Conservation (phyloP, 768 basidiomycete genomes). For the Naganishia vishniacii region DNA sequence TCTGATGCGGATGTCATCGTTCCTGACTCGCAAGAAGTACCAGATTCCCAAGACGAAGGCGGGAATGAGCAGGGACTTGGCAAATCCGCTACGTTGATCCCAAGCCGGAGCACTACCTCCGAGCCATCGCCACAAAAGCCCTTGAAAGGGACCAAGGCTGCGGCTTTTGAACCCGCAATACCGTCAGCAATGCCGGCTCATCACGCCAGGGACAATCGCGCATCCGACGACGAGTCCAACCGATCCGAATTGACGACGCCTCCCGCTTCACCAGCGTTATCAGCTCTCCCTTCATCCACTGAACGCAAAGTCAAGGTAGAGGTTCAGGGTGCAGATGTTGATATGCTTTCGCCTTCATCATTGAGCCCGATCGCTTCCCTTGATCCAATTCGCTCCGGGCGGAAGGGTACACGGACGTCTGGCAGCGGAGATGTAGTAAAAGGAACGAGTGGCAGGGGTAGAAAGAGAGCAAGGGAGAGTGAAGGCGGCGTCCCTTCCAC, state of each 20-base stretch:
- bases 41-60: conserved; percentile 11
- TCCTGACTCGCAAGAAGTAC: conserved; percentile 18
- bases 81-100: background rate
- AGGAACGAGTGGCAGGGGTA: background rate
- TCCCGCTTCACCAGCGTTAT: conserved; percentile 5
- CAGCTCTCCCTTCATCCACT: background rate
- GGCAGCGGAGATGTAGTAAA: background rate
- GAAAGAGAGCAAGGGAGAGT: conserved; percentile 10
- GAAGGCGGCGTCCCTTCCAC: background rate
- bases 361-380: background rate
- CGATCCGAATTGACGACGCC: conserved; percentile 13
- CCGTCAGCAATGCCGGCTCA: background rate
- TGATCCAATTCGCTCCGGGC: too few species aligned
- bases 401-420: background rate
- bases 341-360: background rate
- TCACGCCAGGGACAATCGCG: background rate
- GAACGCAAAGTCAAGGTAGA: background rate
- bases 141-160: background rate
- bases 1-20: background rate
- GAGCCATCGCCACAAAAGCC: background rate
- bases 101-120: background rate
- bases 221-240: conserved; percentile 5
- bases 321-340: background rate
- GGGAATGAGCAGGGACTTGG: background rate
- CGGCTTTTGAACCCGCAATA: background rate